A percentile compares a stretch with the other conserved stretches of the same genome.
Evolutionary conservation across 306 rosid genomes (phyloP).

Genomic region (Luffa acutangula): DNA sequence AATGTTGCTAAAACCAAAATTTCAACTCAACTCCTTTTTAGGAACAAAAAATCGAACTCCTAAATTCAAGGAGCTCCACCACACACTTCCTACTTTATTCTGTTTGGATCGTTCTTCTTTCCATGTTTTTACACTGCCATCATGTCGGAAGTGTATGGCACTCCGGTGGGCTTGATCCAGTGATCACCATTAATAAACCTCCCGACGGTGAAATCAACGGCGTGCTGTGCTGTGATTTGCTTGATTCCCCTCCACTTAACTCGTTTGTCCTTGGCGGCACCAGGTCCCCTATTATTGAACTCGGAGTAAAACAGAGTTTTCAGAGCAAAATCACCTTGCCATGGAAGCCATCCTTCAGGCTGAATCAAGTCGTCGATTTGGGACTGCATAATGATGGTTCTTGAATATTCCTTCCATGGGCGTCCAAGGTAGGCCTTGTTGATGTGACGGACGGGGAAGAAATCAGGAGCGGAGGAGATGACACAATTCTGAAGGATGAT

Average conservation of each 20-base stretch:
- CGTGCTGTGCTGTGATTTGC: constrained; percentile 2
- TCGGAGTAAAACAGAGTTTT: constrained; percentile 37
- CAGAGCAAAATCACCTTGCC: constrained; percentile 19
- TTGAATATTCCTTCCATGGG: constrained; percentile 53
- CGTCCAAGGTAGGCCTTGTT: constrained; percentile 44
- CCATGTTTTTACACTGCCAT: not conserved
- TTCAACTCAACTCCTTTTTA: too few species aligned
- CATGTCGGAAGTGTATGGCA: constrained; percentile 28
- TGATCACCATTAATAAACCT: constrained; percentile 25
- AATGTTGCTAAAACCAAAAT: too few species aligned
- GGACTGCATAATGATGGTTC: constrained; percentile 47
- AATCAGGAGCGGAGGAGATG: constrained; percentile 28
- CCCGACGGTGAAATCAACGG: constrained; percentile 22
- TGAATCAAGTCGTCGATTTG: constrained; percentile 28
- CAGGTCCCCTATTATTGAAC: constrained; percentile 39
- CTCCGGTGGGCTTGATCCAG: constrained; percentile 44
- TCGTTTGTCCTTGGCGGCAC: constrained; percentile 18
- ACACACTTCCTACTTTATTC: too few species aligned
- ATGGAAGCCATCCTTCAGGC: constrained; percentile 46
- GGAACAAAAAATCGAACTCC: too few species aligned
- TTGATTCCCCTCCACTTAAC: constrained; percentile 48
- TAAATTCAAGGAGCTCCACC: too few species aligned
- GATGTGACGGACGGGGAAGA: not conserved
- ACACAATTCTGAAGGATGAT: constrained; percentile 43
- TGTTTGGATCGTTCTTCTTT: too few species aligned